A percentile compares a stretch with the other conserved stretches of the same genome.
These are phyloP conservation scores for Epichloe sylvatica DNA, from an alignment of 2,329 filamentous ascomycete species.

Conservation along the genomic window DNA sequence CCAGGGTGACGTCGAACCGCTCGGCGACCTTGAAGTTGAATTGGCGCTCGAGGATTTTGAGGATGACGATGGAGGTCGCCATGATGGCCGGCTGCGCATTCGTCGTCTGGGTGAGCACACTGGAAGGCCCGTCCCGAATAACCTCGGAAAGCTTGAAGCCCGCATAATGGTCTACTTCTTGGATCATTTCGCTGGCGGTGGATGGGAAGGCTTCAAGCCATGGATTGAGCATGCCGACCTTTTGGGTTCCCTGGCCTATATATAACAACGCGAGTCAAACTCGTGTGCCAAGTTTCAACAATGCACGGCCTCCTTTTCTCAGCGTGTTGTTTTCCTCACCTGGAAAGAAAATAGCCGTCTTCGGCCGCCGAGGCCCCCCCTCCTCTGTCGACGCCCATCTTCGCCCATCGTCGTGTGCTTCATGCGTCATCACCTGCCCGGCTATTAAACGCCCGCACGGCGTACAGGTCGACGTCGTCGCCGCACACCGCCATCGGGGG, in stretches of 20 bases:
- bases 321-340: conserved; percentile 21
- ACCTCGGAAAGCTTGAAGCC: conserved; percentile 61
- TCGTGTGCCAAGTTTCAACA: background rate
- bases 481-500: conserved; percentile 11
- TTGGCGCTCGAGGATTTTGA: conserved; percentile 73
- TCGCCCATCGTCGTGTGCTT: background rate
- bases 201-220: conserved; percentile 79
- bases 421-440: conserved; percentile 3
- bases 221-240: conserved; percentile 71
- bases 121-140: conserved; percentile 69
- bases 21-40: conserved; percentile 62
- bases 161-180: conserved; percentile 72
- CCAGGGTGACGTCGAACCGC: conserved; percentile 68
- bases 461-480: background rate
- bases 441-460: background rate
- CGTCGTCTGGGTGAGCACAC: conserved; percentile 62
- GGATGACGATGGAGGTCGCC: conserved; percentile 81
- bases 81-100: conserved; percentile 94
- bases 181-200: conserved; percentile 61
- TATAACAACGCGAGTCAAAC: conserved; percentile 18
- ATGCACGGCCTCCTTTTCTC: background rate
- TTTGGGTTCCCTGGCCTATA: conserved; percentile 73
- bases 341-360: conserved; percentile 48
- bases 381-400: conserved; percentile 9
- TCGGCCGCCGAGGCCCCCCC: conserved; percentile 23